Conservation (phyloP, 495 filamentous ascomycete species). For the Aspergillus ellipticus region DNA sequence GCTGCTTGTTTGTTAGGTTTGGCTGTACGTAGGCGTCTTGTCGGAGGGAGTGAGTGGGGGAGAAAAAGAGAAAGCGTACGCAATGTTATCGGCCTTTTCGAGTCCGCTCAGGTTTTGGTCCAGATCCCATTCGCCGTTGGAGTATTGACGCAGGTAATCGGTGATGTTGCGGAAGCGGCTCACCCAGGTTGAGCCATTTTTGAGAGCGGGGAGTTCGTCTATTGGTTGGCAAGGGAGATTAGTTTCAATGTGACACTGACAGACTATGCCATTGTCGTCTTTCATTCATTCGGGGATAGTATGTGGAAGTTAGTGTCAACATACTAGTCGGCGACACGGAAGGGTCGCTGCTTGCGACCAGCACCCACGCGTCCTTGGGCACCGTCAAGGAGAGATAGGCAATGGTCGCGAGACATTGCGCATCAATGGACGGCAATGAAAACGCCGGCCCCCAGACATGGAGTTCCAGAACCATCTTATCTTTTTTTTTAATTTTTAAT, state of each 20-base stretch:
- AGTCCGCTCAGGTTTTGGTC: constrained; percentile 45
- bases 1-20: constrained; percentile 22
- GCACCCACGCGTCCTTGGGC: constrained; percentile 60
- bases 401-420: constrained; percentile 78
- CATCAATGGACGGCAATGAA: constrained; percentile 80
- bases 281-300: too few species aligned
- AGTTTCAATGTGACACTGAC: constrained; percentile 13
- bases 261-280: too few species aligned
- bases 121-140: constrained; percentile 51
- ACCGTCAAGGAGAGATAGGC: constrained; percentile 62
- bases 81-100: constrained; percentile 50
- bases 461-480: constrained; percentile 65
- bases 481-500: too few species aligned
- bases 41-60: not conserved
- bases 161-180: constrained; percentile 73
- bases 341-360: constrained; percentile 73
- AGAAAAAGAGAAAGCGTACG: constrained; percentile 36
- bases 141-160: constrained; percentile 58
- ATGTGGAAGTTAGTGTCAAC: too few species aligned
- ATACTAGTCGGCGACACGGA: constrained; percentile 72
- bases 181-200: constrained; percentile 59
- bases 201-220: constrained; percentile 75
- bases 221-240: constrained; percentile 6
- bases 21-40: too few species aligned
- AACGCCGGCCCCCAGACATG: constrained; percentile 92